Evolutionary conservation across 768 basidiomycete genomes (phyloP).

Genomic region (Gautieria morchelliformis): DNA sequence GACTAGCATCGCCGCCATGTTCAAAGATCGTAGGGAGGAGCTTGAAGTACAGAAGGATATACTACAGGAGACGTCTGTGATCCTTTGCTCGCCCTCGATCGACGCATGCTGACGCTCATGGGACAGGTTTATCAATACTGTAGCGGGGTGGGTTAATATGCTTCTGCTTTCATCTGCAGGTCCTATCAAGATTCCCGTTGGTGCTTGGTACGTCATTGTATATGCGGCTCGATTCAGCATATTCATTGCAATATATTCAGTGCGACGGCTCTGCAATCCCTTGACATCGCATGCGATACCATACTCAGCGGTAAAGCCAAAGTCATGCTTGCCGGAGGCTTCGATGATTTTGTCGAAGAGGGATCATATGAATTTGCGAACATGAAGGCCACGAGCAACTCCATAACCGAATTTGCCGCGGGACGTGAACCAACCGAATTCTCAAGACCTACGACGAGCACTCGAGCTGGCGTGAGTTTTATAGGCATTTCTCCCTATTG

Average conservation of each 20-base stretch:
- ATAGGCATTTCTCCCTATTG: not conserved
- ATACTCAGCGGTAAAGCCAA: conserved; percentile 94
- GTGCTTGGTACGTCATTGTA: conserved; percentile 67
- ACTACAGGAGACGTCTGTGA: conserved; percentile 87
- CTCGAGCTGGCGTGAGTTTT: conserved; percentile 76
- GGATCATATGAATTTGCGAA: conserved; percentile 99
- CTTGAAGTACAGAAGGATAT: conserved; percentile 98
- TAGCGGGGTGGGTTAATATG: conserved; percentile 96
- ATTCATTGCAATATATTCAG: conserved; percentile 27
- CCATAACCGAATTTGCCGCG: conserved; percentile 96
- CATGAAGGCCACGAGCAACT: conserved; percentile 99
- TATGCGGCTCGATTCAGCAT: not conserved
- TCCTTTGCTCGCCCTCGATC: not conserved
- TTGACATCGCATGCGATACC: conserved; percentile 97
- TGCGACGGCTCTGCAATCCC: conserved; percentile 93
- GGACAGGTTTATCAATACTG: conserved; percentile 93
- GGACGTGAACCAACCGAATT: conserved; percentile 98
- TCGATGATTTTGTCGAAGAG: conserved; percentile 97
- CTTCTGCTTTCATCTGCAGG: conserved; percentile 92
- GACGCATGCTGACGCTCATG: not conserved
- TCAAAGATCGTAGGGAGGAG: conserved; percentile 97
- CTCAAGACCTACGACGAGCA: conserved; percentile 95
- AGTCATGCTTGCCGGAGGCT: conserved; percentile 98
- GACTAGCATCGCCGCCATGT: conserved; percentile 88
- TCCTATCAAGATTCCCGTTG: conserved; percentile 98